These are phyloP conservation scores for Curvularia eragrostidis DNA, from an alignment of 2,329 filamentous ascomycete species.

Conservation along the genomic window DNA sequence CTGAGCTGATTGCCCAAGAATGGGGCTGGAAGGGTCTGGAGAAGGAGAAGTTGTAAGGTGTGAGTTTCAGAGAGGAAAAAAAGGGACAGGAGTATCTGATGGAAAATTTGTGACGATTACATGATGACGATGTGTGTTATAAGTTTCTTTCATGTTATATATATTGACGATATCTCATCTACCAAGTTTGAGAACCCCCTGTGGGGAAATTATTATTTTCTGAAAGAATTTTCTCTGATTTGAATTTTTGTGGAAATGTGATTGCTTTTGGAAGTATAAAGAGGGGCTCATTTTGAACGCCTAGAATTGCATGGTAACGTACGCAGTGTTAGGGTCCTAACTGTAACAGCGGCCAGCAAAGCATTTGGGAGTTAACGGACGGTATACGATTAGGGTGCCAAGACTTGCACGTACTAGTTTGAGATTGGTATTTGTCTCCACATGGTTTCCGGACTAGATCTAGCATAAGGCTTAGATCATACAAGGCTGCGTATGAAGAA, in stretches of 20 bases:
- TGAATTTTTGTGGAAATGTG: too few species aligned
- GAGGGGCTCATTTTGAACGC: not conserved
- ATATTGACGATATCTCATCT: not conserved
- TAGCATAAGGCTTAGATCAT: not conserved
- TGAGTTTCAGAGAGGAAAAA: too few species aligned
- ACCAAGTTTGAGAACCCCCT: not conserved
- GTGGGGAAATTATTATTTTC: not conserved
- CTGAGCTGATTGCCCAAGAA: slow-evolving; percentile 80
- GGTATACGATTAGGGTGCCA: not conserved
- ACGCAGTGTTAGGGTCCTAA: too few species aligned
- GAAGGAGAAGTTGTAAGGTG: slow-evolving; percentile 59
- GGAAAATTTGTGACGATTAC: not conserved
- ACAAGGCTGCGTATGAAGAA: not conserved
- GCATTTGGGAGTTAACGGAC: not conserved
- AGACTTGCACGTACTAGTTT: not conserved
- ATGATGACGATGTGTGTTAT: slow-evolving; percentile 1
- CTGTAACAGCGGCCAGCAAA: not conserved
- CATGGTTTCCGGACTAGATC: not conserved
- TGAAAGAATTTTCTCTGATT: too few species aligned
- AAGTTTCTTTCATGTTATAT: slow-evolving; percentile 2
- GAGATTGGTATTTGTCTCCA: not conserved
- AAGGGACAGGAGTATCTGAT: not conserved
- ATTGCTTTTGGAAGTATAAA: too few species aligned
- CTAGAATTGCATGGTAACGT: not conserved
- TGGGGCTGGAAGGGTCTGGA: slow-evolving; percentile 69